Conservation (phyloP, 1,284 basidiomycete genomes). For the Microbotryum intermedium region DNA sequence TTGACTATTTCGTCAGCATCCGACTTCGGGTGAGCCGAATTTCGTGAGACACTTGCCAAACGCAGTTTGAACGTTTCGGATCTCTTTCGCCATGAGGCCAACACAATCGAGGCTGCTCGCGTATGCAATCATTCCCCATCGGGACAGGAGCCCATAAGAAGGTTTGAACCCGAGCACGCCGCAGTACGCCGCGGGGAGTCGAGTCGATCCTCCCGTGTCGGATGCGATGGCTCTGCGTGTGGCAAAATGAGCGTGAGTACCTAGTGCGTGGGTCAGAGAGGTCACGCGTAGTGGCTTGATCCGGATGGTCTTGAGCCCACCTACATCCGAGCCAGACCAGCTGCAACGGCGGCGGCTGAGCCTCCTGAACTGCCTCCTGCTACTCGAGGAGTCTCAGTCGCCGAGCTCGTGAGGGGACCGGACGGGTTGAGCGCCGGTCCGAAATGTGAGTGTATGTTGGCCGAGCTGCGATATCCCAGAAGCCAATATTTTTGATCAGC, state of each 20-base stretch:
- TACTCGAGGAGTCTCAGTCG: constrained; percentile 50
- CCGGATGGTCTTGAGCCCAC: constrained; percentile 33
- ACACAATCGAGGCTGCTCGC: constrained; percentile 94
- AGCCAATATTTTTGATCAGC: neutral
- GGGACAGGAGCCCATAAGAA: constrained; percentile 81
- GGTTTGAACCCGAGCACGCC: constrained; percentile 89
- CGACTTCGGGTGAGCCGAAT: neutral
- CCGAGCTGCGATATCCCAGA: constrained; percentile 54
- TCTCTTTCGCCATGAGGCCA: constrained; percentile 61
- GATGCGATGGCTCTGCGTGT: constrained; percentile 68
- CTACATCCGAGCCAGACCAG: constrained; percentile 68
- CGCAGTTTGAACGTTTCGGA: constrained; percentile 48
- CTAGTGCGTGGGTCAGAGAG: neutral
- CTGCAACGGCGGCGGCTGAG: constrained; percentile 70
- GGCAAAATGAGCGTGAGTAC: neutral
- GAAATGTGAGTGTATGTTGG: constrained; percentile 60
- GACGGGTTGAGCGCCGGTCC: constrained; percentile 73
- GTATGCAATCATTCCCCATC: constrained; percentile 85
- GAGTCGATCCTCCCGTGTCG: constrained; percentile 90
- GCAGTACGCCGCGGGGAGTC: constrained; percentile 88
- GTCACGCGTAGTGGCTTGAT: neutral
- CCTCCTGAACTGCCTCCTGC: constrained; percentile 79
- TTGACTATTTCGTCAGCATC: neutral
- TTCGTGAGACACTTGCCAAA: constrained; percentile 50
- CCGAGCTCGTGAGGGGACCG: constrained; percentile 29